Evolutionary conservation across 805 yeast species (phyloP), one percentile per base, ranked within the genome.

Genomic region (Kluyveromyces starmeri): DNA sequence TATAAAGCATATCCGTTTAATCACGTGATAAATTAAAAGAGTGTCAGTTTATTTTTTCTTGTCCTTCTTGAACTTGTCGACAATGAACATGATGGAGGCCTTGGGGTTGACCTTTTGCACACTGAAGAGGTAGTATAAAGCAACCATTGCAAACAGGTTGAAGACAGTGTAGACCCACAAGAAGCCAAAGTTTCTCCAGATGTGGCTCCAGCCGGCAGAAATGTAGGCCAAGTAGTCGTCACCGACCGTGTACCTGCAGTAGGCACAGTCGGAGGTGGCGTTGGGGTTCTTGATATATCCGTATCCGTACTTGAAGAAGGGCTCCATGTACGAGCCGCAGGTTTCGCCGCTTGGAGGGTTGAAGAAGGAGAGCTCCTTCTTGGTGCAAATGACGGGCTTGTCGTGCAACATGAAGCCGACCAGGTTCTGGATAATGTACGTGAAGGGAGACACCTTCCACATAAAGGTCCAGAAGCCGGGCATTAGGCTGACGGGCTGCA

Each of bases 381-480:
- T 42, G 6, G 58, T 42, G 54, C 88, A 80, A 10, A 39, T 47
- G 9, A 82, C 78, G 23, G 56, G 51, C 42, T 71, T 63, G 24
- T 65, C 68, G 43, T 78, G 78, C 45, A 68, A 59, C 34, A 68
- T 64, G 20, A 52, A 58, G 17, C 61, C 64, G 28, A 76, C 61
- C 41, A 79, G 62, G 34, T 73, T 65, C 42, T 73, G 75, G 39
- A 83, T 62, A 53, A 78, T 72, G 51, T 83, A 83, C 1, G 89
- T 80, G 58, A 70, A 70, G 7, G 82, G 94, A 17, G 83, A 77
- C 14, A 66, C 67, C 45, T 80, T 71, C 71, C 81, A 78, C 86
- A 83, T 80, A 54, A 80, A 83, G 30, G 71, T 75, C 94, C 94
- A 83, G 64, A 83, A 83, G 1, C 83, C 76, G 9, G 94, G 92